These are phyloP conservation scores for Colletotrichum tamarilloi DNA, from an alignment of 2,329 filamentous ascomycete genomes.

Conservation along the genomic window DNA sequence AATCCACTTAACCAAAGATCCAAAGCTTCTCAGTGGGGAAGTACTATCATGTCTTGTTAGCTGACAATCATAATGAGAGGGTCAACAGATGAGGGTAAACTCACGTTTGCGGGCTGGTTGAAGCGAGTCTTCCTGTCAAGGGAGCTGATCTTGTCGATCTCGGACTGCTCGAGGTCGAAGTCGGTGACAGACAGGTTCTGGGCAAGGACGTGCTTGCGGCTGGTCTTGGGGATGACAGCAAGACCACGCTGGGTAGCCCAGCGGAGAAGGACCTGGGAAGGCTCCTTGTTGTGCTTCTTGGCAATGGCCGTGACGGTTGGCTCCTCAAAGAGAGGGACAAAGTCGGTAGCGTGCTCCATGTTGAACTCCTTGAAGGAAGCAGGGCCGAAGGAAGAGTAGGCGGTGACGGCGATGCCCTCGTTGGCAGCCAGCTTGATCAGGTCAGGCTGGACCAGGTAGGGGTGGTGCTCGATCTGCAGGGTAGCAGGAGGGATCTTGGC, in stretches of 20 bases:
- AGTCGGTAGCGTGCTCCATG: slow-evolving; percentile 73
- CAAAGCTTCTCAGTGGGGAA: slow-evolving; percentile 66
- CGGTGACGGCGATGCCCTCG: slow-evolving; percentile 80
- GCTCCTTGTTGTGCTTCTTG: slow-evolving; percentile 75
- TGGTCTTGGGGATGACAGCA: slow-evolving; percentile 86
- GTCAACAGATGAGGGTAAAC: slow-evolving; percentile 43
- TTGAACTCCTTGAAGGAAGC: slow-evolving; percentile 82
- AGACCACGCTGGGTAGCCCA: slow-evolving; percentile 88
- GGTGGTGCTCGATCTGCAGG: slow-evolving; percentile 91
- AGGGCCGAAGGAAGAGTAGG: slow-evolving; percentile 87
- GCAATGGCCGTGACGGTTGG: slow-evolving; percentile 73
- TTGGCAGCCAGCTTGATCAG: slow-evolving; percentile 76
- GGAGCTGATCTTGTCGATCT: slow-evolving; percentile 73
- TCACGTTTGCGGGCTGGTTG: slow-evolving; percentile 79
- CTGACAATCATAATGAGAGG: neutral
- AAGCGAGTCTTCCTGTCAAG: slow-evolving; percentile 77
- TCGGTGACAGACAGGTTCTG: slow-evolving; percentile 75
- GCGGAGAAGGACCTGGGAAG: slow-evolving; percentile 84
- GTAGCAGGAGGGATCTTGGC: slow-evolving; percentile 79
- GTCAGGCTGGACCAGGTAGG: slow-evolving; percentile 81
- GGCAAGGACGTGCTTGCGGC: slow-evolving; percentile 60
- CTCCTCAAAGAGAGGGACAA: slow-evolving; percentile 78
- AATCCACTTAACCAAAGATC: slow-evolving; percentile 62
- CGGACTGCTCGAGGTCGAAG: slow-evolving; percentile 74
- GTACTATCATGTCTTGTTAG: slow-evolving; percentile 53